Conservation (phyloP, 2,329 filamentous ascomycete genomes). For the Cordyceps militaris region DNA sequence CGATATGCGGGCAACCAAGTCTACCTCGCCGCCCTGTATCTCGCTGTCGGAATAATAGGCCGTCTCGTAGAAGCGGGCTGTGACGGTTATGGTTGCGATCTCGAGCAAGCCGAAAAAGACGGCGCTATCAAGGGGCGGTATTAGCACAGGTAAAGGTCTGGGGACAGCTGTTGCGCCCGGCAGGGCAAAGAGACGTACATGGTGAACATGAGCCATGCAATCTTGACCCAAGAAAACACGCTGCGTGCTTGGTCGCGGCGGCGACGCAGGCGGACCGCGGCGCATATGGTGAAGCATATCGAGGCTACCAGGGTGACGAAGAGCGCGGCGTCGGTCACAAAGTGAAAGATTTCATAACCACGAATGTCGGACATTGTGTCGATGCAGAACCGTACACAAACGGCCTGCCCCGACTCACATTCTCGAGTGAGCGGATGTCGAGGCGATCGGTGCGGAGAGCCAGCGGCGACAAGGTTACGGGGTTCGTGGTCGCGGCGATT, state of each 20-base stretch:
- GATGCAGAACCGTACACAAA: constrained; percentile 7
- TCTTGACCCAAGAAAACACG: constrained; percentile 13
- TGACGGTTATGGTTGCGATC: neutral
- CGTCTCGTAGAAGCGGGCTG: neutral
- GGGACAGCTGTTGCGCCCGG: no score
- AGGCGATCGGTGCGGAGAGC: neutral
- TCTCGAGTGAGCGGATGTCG: neutral
- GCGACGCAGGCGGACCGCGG: constrained; percentile 2
- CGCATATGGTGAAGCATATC: constrained; percentile 8
- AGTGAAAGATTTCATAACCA: constrained; percentile 12
- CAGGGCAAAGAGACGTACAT: neutral
- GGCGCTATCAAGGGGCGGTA: neutral
- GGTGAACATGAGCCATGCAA: constrained; percentile 2
- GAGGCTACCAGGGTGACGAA: constrained; percentile 9
- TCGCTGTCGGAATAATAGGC: neutral
- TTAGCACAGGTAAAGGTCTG: no score
- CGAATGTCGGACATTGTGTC: neutral
- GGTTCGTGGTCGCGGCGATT: neutral
- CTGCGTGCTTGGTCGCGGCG: constrained; percentile 10
- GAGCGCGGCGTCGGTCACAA: neutral
- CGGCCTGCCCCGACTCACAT: constrained; percentile 9
- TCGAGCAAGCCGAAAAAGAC: neutral
- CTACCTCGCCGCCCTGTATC: neutral
- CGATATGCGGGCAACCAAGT: neutral
- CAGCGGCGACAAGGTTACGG: neutral